phyloP scores from a whole-genome alignment of 768 basidiomycete species.

The Lentinula lateritia region DNA sequence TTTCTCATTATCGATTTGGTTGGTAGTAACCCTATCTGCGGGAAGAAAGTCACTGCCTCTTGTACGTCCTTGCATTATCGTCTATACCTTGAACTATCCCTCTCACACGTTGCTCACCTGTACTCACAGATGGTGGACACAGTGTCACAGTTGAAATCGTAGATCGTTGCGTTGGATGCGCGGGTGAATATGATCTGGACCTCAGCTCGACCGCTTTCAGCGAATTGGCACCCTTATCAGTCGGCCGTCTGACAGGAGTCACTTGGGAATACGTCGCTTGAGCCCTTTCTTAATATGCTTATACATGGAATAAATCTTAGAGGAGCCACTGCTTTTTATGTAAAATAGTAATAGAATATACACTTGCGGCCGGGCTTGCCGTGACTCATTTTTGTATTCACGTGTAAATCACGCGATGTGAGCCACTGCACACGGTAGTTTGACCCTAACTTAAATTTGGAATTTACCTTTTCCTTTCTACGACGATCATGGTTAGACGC shows the following conservation, averaged over 20 bases:
- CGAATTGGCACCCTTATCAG: background rate
- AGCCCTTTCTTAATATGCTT: no score
- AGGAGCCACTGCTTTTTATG: no score
- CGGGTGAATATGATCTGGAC: conserved; percentile 2
- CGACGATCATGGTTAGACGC: background rate
- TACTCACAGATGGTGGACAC: background rate
- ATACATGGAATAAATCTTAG: no score
- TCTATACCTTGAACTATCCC: background rate
- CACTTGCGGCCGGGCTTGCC: no score
- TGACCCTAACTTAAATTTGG: no score
- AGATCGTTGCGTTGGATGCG: background rate
- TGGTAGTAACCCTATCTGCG: conserved; percentile 43
- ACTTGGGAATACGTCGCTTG: background rate
- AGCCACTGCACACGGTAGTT: no score
- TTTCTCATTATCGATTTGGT: background rate
- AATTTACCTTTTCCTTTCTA: no score
- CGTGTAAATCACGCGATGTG: no score
- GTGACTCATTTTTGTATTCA: background rate
- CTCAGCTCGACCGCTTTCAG: background rate
- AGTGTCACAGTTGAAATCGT: background rate
- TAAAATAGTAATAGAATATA: no score
- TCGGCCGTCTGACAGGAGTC: background rate
- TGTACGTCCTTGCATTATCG: conserved; percentile 22
- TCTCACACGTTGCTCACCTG: background rate
- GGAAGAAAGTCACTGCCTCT: conserved; percentile 21